phyloP scores from a whole-genome alignment of 257 asterid genomes.

The Lithospermum erythrorhizon region DNA sequence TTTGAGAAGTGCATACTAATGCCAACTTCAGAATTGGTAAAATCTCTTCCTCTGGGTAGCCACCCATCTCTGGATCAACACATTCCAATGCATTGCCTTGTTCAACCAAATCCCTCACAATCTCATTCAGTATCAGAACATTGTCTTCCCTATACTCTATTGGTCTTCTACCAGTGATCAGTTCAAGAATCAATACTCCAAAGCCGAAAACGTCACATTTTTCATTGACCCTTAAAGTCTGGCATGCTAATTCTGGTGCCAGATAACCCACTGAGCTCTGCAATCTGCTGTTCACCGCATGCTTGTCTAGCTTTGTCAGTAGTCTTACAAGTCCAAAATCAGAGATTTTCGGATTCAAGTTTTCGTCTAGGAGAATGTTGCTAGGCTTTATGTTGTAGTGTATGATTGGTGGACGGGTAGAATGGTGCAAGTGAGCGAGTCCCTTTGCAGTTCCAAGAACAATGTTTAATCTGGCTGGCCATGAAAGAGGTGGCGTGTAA shows the following conservation, averaged over 20 bases:
- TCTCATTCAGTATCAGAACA: constrained; percentile 69
- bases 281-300: constrained; percentile 46
- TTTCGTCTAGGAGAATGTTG: constrained; percentile 67
- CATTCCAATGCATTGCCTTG: constrained; percentile 70
- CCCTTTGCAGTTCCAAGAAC: constrained; percentile 81
- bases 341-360: constrained; percentile 54
- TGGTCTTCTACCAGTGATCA: constrained; percentile 66
- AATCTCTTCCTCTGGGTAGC: constrained; percentile 71
- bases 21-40: constrained; percentile 76
- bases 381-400: constrained; percentile 81
- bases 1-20: constrained; percentile 81
- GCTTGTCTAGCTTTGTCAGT: constrained; percentile 50
- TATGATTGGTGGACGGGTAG: constrained; percentile 63
- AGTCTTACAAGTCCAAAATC: constrained; percentile 76
- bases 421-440: constrained; percentile 73
- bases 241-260: constrained; percentile 90
- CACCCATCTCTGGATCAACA: constrained; percentile 61
- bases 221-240: constrained; percentile 77
- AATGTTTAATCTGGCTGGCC: constrained; percentile 63
- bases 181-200: constrained; percentile 75
- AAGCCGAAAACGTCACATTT: constrained; percentile 87
- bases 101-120: constrained; percentile 63
- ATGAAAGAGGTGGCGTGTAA: constrained; percentile 33
- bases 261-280: constrained; percentile 74
- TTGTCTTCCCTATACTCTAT: constrained; percentile 84